Percentiles rank a stretch among this genome's conserved stretches.
phyloP scores from a whole-genome alignment of 2,329 filamentous ascomycete genomes.

The Colletotrichum siamense region DNA sequence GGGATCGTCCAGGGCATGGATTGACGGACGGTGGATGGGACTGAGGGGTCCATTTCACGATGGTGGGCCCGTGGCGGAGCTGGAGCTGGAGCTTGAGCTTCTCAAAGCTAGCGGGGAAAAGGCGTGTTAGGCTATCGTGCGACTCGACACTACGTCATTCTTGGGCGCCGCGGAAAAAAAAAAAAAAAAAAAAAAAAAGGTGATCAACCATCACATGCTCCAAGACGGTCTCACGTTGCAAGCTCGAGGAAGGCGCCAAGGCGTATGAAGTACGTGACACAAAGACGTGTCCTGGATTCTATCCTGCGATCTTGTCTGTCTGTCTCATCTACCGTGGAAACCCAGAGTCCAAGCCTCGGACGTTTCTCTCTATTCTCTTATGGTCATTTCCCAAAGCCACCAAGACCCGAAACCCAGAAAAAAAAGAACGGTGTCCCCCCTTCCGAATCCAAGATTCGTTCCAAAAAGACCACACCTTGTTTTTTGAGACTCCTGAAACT shows the following conservation, averaged over 20 bases:
- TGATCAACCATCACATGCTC: not conserved
- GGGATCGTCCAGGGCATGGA: not conserved
- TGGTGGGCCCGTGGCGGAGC: not conserved
- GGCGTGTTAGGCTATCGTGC: not conserved
- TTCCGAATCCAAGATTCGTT: not conserved
- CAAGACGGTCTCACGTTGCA: not conserved
- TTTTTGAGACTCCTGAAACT: slow-evolving; percentile 18
- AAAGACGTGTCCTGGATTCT: not conserved
- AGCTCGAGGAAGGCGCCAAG: not conserved
- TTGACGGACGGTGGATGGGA: not conserved
- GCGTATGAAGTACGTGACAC: not conserved
- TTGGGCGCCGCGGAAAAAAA: not conserved
- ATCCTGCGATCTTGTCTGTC: slow-evolving; percentile 4
- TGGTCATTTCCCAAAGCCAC: not conserved
- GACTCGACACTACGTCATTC: not conserved
- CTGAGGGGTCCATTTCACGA: not conserved
- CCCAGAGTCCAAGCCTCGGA: slow-evolving; percentile 9
- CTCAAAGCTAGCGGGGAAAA: not conserved
- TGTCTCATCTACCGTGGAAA: slow-evolving; percentile 6
- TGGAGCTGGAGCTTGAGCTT: not conserved
- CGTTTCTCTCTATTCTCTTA: not conserved
- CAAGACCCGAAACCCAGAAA: not conserved
- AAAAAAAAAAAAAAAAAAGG: not conserved
- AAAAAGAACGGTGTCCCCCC: not conserved
- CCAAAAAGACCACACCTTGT: not conserved